Base-by-base conservation (phyloP, 768 basidiomycete genomes). In the Amanita subjunquillea region DNA sequence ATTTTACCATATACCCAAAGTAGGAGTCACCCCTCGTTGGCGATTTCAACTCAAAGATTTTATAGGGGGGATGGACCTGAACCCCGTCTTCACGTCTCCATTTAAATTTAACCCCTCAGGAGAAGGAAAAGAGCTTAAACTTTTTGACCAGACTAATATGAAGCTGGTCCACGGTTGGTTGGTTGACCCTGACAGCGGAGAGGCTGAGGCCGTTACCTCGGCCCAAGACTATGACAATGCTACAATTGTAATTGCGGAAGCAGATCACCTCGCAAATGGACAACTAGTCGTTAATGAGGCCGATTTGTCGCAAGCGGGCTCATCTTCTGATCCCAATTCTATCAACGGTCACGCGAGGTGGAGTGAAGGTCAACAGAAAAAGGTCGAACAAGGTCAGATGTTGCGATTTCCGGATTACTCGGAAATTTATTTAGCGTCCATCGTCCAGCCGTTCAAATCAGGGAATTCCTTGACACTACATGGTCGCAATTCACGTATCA, bases 111-210 rank as follows among this genome's bases (percentile, higher is more conserved):
- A 78, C 10, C 85, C 89, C 1, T 70, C 72, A 7, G 78, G 76
- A 1, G 73, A 74, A 10, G 80, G 80, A 0, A 91, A 88, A 2
- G 93, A 90, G 61, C 77, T 96, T 41, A 80, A 86, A 54, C 77
- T 96, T 6, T 96, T 96, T 60, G 71, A 82, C n/a, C 82, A 88
- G 41, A 87, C 82, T 0, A 83, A 82, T 7, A 88, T 95, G 41
- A 69, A 78, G 4, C 80, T 96, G 38, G 82, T 92, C 1, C 92
- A 95, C 54, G 93, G 93, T 1, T 96, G 93, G 93, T 75, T 87
- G 13, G 80, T 81, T n/a, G 85, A 87, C 56, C 83, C 83, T 0
- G 73, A 72, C 2, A 80, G 79, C 53, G 67, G 73, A 0, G 88
- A 90, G 62, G 75, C 78, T 8, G 57, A 58, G 0, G 77, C 77